These are phyloP conservation scores for Geranium incanum DNA, from an alignment of 441 rosid genomes.

Conservation along the genomic window DNA sequence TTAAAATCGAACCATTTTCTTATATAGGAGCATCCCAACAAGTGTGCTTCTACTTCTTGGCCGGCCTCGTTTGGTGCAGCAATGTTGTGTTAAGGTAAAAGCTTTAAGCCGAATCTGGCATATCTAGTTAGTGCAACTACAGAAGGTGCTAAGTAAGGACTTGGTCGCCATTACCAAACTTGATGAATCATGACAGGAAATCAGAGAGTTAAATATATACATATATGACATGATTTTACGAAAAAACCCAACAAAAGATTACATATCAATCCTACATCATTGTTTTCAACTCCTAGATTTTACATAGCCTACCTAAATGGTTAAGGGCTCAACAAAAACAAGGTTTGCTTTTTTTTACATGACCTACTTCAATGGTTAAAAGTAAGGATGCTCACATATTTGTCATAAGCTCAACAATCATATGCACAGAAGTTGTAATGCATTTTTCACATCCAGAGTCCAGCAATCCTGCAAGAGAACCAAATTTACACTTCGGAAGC, in stretches of 20 bases:
- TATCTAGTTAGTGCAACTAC: background rate
- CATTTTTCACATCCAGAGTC: slow-evolving; percentile 2
- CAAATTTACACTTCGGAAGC: background rate
- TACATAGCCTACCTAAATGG: slow-evolving; percentile 9
- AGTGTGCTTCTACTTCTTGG: no score
- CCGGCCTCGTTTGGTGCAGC: no score
- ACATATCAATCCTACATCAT: slow-evolving; percentile 3
- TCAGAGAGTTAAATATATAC: background rate
- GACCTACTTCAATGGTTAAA: slow-evolving; percentile 10
- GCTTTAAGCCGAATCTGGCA: no score
- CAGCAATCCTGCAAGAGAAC: background rate
- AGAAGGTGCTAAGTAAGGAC: background rate
- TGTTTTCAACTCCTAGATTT: slow-evolving; percentile 4
- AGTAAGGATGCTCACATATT: slow-evolving; percentile 9
- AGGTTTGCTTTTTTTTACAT: slow-evolving; percentile 1
- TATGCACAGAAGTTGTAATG: background rate
- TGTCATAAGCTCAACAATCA: slow-evolving; percentile 2
- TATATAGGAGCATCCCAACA: no score
- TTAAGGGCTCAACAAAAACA: slow-evolving; percentile 6
- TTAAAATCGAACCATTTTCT: no score
- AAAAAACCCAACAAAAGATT: background rate
- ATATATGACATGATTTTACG: background rate
- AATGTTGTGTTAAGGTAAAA: background rate
- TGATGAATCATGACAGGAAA: background rate
- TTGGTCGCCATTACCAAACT: background rate